phyloP scores from a whole-genome alignment of 805 yeast genomes.

The Jamesozyma rosinii region DNA sequence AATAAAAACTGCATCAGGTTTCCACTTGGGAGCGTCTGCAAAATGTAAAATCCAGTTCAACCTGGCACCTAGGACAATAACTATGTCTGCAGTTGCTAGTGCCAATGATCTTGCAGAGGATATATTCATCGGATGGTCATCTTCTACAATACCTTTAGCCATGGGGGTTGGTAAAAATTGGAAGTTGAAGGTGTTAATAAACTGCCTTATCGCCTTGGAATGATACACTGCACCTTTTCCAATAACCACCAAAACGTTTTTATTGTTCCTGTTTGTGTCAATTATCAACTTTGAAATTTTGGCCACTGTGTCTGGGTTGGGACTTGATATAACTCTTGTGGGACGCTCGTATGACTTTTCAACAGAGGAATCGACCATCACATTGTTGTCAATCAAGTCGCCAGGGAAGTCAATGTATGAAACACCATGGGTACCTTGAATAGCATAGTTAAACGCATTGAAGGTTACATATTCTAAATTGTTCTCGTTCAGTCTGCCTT shows the following conservation, averaged over 20 bases:
- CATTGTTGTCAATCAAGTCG: constrained; percentile 35
- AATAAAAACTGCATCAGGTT: constrained; percentile 38
- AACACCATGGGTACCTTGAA: constrained; percentile 48
- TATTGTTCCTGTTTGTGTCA: constrained; percentile 25
- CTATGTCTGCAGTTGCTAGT: constrained; percentile 47
- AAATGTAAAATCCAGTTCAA: constrained; percentile 67
- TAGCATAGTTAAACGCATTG: constrained; percentile 17
- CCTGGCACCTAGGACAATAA: constrained; percentile 55
- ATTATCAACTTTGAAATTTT: constrained; percentile 30
- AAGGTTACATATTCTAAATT: constrained; percentile 15
- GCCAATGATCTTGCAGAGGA: constrained; percentile 60
- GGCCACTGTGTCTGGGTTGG: constrained; percentile 12
- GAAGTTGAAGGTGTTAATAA: constrained; percentile 37
- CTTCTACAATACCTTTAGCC: constrained; percentile 67
- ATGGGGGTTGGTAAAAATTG: constrained; percentile 68
- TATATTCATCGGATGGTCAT: constrained; percentile 38
- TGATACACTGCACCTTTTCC: constrained; percentile 60
- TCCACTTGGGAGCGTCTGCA: constrained; percentile 50
- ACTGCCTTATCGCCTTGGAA: constrained; percentile 31
- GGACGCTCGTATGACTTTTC: constrained; percentile 2
- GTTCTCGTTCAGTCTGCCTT: constrained; percentile 28
- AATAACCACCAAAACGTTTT: constrained; percentile 45
- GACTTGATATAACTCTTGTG: constrained; percentile 7
- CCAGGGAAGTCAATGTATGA: constrained; percentile 62
- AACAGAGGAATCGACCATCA: constrained; percentile 3